Evolutionary conservation across 73 alveolate genomes (phyloP).

Genomic region (Symbiodinium natans): DNA sequence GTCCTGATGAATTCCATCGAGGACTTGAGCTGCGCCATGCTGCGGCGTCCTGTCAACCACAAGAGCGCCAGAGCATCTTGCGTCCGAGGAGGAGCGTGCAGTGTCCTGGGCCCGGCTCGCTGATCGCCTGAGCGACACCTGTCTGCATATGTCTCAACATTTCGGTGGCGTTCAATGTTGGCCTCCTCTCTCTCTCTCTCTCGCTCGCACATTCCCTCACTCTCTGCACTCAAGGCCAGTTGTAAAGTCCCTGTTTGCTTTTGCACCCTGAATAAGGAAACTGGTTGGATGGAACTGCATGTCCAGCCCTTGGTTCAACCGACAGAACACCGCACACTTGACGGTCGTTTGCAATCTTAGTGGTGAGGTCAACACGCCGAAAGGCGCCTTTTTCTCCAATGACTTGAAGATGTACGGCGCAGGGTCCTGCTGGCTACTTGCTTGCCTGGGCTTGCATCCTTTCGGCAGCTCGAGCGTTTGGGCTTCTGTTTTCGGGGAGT

Average conservation of each 20-base stretch:
- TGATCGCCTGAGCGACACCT: background rate
- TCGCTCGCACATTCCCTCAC: too few relatives aligned
- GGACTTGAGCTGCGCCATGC: too few relatives aligned
- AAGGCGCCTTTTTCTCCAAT: constrained; percentile 41
- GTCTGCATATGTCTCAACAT: background rate
- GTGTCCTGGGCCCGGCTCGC: constrained; percentile 13
- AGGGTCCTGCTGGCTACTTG: constrained; percentile 21
- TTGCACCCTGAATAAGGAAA: constrained; percentile 7
- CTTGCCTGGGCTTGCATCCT: background rate
- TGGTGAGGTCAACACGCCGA: constrained; percentile 44
- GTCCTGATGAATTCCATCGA: constrained; percentile 33
- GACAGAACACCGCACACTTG: background rate
- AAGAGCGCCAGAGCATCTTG: background rate
- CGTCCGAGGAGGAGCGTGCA: background rate
- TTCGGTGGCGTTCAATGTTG: too few relatives aligned
- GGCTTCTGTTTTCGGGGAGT: background rate
- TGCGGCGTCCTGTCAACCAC: background rate
- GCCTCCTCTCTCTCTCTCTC: too few relatives aligned
- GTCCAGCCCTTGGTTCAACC: background rate
- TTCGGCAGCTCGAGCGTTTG: background rate
- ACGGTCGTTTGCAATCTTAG: too few relatives aligned
- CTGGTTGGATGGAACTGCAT: constrained; percentile 53
- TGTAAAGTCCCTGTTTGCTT: too few relatives aligned
- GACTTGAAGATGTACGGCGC: constrained; percentile 87
- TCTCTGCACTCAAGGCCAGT: too few relatives aligned